These are phyloP conservation scores for Entelexis paramagnoliae DNA, from an alignment of 1,139 yeast genomes.

Conservation along the genomic window DNA sequence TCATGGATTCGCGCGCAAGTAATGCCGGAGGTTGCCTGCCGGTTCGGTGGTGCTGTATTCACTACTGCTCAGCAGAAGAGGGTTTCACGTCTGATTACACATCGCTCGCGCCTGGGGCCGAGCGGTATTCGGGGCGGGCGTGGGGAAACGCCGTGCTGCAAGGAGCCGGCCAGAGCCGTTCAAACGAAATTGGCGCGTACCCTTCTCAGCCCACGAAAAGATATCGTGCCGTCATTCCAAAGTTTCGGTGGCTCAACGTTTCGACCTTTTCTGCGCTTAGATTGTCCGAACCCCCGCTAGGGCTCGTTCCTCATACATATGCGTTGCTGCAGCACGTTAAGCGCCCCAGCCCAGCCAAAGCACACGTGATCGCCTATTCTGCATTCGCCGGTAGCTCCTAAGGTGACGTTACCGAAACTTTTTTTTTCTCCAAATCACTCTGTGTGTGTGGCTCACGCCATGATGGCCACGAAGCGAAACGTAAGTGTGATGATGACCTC, in stretches of 20 bases:
- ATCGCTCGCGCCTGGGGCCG: not conserved
- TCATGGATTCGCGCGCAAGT: not conserved
- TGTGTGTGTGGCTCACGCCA: too few relatives aligned
- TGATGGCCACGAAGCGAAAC: not conserved
- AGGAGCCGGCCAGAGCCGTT: too few relatives aligned
- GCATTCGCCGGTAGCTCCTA: not conserved
- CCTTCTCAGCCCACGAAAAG: too few relatives aligned
- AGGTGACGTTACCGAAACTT: not conserved
- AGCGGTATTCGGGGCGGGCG: not conserved
- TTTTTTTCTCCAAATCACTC: too few relatives aligned
- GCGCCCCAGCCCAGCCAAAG: not conserved
- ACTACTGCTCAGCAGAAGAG: not conserved
- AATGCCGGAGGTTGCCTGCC: not conserved
- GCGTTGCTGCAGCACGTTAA: not conserved
- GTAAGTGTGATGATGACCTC: constrained; percentile 25
- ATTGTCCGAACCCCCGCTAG: not conserved
- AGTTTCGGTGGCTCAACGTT: not conserved
- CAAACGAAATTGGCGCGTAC: too few relatives aligned
- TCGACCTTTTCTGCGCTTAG: not conserved
- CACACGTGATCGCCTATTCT: not conserved
- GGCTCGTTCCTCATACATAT: not conserved
- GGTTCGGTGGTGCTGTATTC: not conserved
- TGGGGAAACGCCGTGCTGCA: not conserved
- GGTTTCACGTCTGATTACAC: constrained; percentile 7
- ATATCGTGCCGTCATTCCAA: too few relatives aligned